Conservation (phyloP, 75 land plant genomes). For the Azolla pinnata region DNA sequence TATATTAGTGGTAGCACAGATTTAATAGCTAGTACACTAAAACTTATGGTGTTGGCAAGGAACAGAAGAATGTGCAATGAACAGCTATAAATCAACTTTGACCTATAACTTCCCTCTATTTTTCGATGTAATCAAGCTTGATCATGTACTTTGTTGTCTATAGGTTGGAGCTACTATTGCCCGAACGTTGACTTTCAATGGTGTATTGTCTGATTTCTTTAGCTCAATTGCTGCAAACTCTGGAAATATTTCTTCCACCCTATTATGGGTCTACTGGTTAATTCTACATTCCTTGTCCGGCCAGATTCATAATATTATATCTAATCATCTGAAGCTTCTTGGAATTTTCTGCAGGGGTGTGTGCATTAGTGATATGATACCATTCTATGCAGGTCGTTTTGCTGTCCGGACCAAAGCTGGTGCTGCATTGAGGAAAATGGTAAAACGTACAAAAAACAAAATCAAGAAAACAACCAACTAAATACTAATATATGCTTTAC, state of each 20-base stretch:
- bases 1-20: too few relatives aligned
- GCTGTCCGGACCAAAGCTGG: constrained; percentile 49
- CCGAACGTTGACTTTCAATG: constrained; percentile 39
- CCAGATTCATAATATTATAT: too few relatives aligned
- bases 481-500: too few relatives aligned
- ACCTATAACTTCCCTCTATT: too few relatives aligned
- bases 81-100: too few relatives aligned
- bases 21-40: too few relatives aligned
- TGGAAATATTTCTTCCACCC: constrained; percentile 53
- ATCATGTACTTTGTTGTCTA: too few relatives aligned
- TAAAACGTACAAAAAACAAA: constrained; percentile 7
- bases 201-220: constrained; percentile 41
- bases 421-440: constrained; percentile 47
- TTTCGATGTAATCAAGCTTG: too few relatives aligned
- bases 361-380: constrained; percentile 86
- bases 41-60: too few relatives aligned
- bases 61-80: too few relatives aligned
- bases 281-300: neutral
- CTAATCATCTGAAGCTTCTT: too few relatives aligned
- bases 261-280: constrained; percentile 80
- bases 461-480: too few relatives aligned
- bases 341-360: constrained; percentile 58
- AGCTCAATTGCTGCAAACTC: constrained; percentile 52
- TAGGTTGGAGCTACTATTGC: constrained; percentile 72
- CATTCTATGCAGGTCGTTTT: constrained; percentile 63